A percentile compares a stretch with the other conserved stretches of the same genome.
These are phyloP conservation scores for Cryptococcus sp. DNA, from an alignment of 1,284 basidiomycete genomes.

Conservation along the genomic window DNA sequence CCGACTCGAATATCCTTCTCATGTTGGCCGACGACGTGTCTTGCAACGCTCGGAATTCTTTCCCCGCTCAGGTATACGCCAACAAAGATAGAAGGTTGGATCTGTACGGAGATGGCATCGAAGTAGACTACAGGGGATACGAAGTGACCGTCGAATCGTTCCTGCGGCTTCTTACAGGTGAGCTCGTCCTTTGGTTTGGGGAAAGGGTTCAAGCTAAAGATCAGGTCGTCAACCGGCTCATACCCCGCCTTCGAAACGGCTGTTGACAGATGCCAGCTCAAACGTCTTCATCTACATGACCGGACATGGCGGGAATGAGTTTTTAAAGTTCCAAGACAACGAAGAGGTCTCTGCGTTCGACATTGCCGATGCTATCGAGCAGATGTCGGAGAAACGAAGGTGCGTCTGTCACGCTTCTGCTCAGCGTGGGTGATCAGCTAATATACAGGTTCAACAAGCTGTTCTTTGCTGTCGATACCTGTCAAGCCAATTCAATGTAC, in stretches of 20 bases:
- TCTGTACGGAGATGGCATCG: constrained; percentile 91
- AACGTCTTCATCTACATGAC: constrained; percentile 99
- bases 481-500: constrained; percentile 95
- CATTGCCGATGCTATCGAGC: constrained; percentile 91
- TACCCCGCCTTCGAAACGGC: constrained; percentile 82
- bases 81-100: constrained; percentile 73
- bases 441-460: constrained; percentile 84
- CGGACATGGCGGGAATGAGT: constrained; percentile 95
- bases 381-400: constrained; percentile 97
- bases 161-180: constrained; percentile 70
- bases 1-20: constrained; percentile 95
- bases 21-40: constrained; percentile 98
- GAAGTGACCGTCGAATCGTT: constrained; percentile 98
- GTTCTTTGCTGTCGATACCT: constrained; percentile 97
- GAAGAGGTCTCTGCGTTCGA: constrained; percentile 97
- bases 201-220: too few species aligned
- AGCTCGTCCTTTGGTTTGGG: constrained; percentile 3
- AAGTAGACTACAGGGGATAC: constrained; percentile 96
- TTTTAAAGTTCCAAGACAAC: constrained; percentile 97
- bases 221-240: constrained; percentile 59
- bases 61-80: constrained; percentile 85
- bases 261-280: constrained; percentile 83
- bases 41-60: constrained; percentile 87
- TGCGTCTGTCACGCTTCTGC: constrained; percentile 39
- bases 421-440: background rate